phyloP scores from a whole-genome alignment of 176 grass and related monocot genomes.

The Phyllostachys edulis region DNA sequence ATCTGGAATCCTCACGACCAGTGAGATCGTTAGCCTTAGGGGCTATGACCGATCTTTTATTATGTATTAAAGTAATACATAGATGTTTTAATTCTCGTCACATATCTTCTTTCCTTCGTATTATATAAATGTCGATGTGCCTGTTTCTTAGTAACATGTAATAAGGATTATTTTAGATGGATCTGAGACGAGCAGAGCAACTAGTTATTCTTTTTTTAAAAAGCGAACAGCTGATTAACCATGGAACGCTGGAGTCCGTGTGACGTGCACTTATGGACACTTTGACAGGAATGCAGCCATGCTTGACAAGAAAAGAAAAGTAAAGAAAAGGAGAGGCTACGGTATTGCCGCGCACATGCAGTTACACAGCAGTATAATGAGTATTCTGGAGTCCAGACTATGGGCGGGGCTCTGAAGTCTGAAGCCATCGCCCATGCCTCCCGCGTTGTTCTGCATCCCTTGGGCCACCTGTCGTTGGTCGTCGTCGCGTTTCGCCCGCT shows the following conservation, averaged over 20 bases:
- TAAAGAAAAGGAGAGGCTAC: not conserved
- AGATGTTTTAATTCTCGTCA: no score
- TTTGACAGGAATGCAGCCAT: not conserved
- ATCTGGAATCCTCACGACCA: no score
- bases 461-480: not conserved
- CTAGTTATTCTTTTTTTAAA: no score
- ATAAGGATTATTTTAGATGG: no score
- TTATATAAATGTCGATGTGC: no score
- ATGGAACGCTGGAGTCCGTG: not conserved
- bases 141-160: no score
- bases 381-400: not conserved
- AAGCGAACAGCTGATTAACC: not conserved
- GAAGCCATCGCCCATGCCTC: slow-evolving; percentile 2
- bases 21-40: no score
- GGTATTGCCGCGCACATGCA: not conserved
- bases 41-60: no score
- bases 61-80: no score
- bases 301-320: not conserved
- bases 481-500: not conserved
- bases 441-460: not conserved
- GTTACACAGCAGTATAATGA: not conserved
- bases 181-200: not conserved
- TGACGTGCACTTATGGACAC: not conserved
- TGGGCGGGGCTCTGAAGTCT: not conserved
- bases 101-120: no score